Percentiles rank a stretch among this genome's conserved stretches.
Conservation (phyloP, 257 asterid species). For the Nicotiana benthamiana region DNA sequence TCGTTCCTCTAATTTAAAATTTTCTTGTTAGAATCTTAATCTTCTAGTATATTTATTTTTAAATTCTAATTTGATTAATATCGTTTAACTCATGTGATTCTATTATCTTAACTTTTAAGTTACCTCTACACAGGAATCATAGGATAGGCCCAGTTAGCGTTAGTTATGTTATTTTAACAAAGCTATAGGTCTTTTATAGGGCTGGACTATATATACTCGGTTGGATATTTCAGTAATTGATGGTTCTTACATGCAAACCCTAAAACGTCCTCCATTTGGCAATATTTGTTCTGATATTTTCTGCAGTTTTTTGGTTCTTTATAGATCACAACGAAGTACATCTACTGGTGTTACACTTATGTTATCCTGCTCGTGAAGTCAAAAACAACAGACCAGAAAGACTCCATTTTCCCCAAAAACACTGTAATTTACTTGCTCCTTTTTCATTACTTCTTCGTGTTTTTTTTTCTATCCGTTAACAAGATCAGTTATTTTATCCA, state of each 20-base stretch:
- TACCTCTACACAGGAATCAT: too few relatives aligned
- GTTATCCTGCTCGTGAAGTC: neutral
- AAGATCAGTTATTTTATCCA: neutral
- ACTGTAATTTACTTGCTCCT: neutral
- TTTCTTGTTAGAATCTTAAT: too few relatives aligned
- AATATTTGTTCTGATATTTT: neutral
- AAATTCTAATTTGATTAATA: too few relatives aligned
- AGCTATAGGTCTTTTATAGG: neutral
- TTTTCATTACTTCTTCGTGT: neutral
- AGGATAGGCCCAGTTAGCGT: neutral
- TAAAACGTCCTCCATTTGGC: neutral
- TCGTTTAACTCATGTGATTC: too few relatives aligned
- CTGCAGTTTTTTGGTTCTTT: neutral
- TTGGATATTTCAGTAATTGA: constrained; percentile 7
- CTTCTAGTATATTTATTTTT: too few relatives aligned
- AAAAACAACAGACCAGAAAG: neutral
- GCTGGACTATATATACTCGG: neutral
- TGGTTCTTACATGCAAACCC: neutral
- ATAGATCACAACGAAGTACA: neutral
- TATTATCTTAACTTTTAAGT: too few relatives aligned
- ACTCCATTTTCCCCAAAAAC: neutral
- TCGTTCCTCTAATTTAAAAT: too few relatives aligned
- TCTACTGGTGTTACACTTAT: neutral
- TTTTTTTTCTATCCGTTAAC: neutral
- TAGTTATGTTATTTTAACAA: neutral